phyloP scores from a whole-genome alignment of 208 protist species.

The Leishmania major region DNA sequence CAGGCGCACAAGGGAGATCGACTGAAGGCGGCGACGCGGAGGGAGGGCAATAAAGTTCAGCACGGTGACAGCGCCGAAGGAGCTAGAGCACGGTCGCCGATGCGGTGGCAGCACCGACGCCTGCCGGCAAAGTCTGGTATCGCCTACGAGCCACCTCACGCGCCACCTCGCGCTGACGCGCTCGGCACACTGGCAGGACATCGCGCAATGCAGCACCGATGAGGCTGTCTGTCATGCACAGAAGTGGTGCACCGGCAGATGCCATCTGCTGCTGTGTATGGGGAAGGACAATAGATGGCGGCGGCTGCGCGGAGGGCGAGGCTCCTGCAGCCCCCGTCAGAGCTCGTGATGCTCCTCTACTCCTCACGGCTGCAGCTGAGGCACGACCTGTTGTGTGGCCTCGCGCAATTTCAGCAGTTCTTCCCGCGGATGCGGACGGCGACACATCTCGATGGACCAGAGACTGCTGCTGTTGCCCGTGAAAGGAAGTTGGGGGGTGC shows the following conservation, averaged over 20 bases:
- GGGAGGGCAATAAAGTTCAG: not conserved
- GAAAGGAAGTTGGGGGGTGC: not conserved
- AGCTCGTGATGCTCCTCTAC: not conserved
- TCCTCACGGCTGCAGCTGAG: not conserved
- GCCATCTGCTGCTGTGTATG: not conserved
- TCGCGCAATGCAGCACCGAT: slow-evolving; percentile 30
- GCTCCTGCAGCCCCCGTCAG: not conserved
- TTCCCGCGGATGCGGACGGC: not conserved
- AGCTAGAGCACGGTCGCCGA: not conserved
- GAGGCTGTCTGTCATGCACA: slow-evolving; percentile 29
- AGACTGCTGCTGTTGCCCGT: not conserved
- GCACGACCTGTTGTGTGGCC: not conserved
- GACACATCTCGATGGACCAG: not conserved
- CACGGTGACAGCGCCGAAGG: not conserved
- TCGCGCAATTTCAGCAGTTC: not conserved
- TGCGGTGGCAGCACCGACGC: not conserved
- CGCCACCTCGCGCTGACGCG: slow-evolving; percentile 29
- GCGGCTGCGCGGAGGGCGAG: slow-evolving; percentile 5
- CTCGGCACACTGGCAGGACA: slow-evolving; percentile 21
- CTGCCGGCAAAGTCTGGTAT: slow-evolving; percentile 13
- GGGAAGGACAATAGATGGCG: not conserved
- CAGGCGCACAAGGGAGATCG: not conserved
- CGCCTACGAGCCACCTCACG: slow-evolving; percentile 25
- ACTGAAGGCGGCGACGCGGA: not conserved
- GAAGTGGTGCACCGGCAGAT: not conserved